These are phyloP conservation scores for Geotrichum candidum DNA, from an alignment of 1,139 yeast genomes.

Conservation along the genomic window DNA sequence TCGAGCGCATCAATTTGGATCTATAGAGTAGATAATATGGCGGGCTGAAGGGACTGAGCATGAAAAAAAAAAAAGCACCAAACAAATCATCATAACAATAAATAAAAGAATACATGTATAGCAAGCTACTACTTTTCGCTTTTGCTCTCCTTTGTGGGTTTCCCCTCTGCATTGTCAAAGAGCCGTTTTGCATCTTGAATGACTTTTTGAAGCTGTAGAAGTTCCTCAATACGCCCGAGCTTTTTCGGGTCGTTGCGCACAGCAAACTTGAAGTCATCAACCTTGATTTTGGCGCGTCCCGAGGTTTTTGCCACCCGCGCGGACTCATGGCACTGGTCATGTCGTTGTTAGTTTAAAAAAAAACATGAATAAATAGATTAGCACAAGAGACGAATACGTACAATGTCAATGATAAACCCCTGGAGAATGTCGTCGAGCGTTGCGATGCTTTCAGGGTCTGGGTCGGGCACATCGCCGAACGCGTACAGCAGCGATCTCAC, in stretches of 20 bases:
- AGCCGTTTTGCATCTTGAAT: conserved; percentile 77
- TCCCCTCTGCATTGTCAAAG: conserved; percentile 64
- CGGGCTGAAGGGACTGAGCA: not conserved
- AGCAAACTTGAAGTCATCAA: conserved; percentile 85
- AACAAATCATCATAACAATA: not conserved
- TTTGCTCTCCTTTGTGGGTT: conserved; percentile 28
- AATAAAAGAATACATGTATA: not conserved
- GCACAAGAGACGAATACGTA: conserved; percentile 19
- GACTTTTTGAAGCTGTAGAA: conserved; percentile 64
- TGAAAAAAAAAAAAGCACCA: not conserved
- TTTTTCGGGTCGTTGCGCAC: conserved; percentile 76
- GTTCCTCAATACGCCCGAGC: conserved; percentile 76
- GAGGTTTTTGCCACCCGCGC: conserved; percentile 47
- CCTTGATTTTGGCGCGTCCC: conserved; percentile 67
- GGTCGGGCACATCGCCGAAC: conserved; percentile 78
- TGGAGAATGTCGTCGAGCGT: conserved; percentile 79
- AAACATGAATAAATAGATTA: not conserved
- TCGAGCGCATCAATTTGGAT: conserved; percentile 8
- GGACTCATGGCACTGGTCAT: conserved; percentile 47
- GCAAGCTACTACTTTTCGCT: conserved; percentile 19
- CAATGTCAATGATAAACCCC: conserved; percentile 64
- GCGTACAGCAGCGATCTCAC: conserved; percentile 74
- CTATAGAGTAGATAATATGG: not conserved
- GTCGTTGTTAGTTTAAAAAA: conserved; percentile 19
- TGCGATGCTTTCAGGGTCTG: conserved; percentile 69